These are phyloP conservation scores for Vaccinium darrowii DNA, from an alignment of 148 eudicot genomes.

Conservation along the genomic window DNA sequence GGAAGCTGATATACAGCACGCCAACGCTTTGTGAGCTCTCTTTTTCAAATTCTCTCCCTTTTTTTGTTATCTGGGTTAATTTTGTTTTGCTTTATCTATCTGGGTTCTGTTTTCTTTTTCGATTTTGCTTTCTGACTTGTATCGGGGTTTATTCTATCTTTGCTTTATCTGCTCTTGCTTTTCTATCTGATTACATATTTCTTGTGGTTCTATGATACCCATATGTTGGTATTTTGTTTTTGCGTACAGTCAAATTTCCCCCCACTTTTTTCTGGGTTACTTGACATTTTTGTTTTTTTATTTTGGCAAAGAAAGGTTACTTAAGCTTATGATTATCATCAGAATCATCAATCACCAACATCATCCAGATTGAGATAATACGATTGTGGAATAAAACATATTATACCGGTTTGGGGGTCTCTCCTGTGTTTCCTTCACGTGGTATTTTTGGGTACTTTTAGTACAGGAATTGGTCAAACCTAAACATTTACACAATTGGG, in stretches of 20 bases:
- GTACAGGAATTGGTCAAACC: constrained; percentile 1
- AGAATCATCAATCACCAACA: not conserved
- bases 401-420: not conserved
- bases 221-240: not conserved
- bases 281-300: too few species aligned
- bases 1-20: constrained; percentile 87
- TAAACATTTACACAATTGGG: not conserved
- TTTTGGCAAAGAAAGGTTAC: too few species aligned
- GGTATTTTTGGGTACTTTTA: not conserved
- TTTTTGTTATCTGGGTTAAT: not conserved
- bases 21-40: constrained; percentile 69
- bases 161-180: not conserved
- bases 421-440: not conserved
- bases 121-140: not conserved
- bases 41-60: not conserved
- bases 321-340: not conserved
- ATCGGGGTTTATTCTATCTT: not conserved
- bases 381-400: not conserved
- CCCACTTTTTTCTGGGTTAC: not conserved
- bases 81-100: not conserved
- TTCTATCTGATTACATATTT: not conserved
- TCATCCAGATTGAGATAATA: not conserved
- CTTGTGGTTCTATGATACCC: not conserved
- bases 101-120: not conserved
- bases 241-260: not conserved